Percentiles rank a stretch among this genome's conserved stretches.
Evolutionary conservation across 140 eudicot species (phyloP).

Genomic region (Oenanthe javanica): DNA sequence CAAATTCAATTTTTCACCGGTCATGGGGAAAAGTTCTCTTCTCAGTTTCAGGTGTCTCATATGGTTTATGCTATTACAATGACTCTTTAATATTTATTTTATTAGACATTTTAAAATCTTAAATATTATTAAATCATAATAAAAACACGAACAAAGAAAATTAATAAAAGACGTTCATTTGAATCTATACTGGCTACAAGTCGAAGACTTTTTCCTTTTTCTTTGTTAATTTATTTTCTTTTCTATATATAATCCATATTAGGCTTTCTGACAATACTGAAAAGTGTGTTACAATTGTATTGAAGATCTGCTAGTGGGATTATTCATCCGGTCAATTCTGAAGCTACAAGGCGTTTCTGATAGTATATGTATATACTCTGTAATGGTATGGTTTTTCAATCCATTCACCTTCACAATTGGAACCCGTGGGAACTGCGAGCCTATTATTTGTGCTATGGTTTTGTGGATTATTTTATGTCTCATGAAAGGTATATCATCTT

Average conservation of each 20-base stretch:
- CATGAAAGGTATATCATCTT: conserved; percentile 59
- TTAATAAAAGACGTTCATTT: background rate
- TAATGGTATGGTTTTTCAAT: conserved; percentile 87
- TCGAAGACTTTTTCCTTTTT: background rate
- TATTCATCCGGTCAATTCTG: conserved; percentile 65
- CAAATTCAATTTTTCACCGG: conserved; percentile 68
- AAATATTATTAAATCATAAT: background rate
- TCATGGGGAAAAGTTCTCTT: conserved; percentile 91
- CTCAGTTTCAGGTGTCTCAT: conserved; percentile 67
- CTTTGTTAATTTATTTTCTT: background rate
- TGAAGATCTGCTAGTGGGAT: conserved; percentile 85
- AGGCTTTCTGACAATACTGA: background rate
- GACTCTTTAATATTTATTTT: background rate
- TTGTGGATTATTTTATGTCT: conserved; percentile 89
- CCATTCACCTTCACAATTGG: conserved; percentile 99
- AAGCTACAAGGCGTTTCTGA: conserved; percentile 95
- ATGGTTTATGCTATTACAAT: background rate
- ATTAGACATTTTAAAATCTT: background rate
- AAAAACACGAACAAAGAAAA: background rate
- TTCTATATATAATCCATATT: background rate
- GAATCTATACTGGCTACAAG: background rate
- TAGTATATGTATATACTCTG: conserved; percentile 45
- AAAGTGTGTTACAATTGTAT: conserved; percentile 8
- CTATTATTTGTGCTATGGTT: conserved; percentile 84
- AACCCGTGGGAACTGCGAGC: conserved; percentile 98